Evolutionary conservation across 768 basidiomycete species (phyloP), one percentile per base, ranked within the genome.

Genomic region (Lactifluus volemus): DNA sequence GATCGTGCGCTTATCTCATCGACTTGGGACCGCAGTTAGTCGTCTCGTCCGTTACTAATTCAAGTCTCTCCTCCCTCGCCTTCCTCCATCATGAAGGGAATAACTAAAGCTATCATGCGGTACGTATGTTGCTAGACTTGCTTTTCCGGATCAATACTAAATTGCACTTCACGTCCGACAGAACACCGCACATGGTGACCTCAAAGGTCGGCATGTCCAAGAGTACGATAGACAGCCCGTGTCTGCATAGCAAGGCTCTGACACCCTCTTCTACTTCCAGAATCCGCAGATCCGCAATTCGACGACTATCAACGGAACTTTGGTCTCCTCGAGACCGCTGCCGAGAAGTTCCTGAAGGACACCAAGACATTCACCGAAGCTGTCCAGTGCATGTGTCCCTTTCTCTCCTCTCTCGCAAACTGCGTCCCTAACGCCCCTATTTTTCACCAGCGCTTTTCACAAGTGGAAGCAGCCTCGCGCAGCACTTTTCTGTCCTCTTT

Each of bases 341-440:
- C 88, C 0, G 94, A 95, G 71, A 94, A 93, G 76, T 76, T 98
- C 59, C 74, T 94, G 67, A 98, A 98, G 77, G 95, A 99, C 69
- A 85, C 89, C 36, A 91, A 88, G 68, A 78, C 84, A 5, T 98
- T 93, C 75, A 83, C 83, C 15, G 93, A 98, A 45, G 82, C 88
- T 30, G 88, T 97, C 57, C 82, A 80, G 60, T 71, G 92, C 88
- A 71, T 63, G 85, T 75, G 47, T 47, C 36, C 36, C 55, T 7
- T 45, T 21, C 49, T 49, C 36, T 53, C 42, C 36, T 15, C 21
- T 45, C 15, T 39, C 49, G 10, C 51, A 21, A 44, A 4, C 47
- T 44, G n/a, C 39, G 60, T 42, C 19, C 36, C 48, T 49, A 42
- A 41, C 5, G 38, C 47, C 41, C 42, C 36, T n/a, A 2, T 36